Conservation (phyloP, 306 rosid genomes). For the Crotalaria pallida region DNA sequence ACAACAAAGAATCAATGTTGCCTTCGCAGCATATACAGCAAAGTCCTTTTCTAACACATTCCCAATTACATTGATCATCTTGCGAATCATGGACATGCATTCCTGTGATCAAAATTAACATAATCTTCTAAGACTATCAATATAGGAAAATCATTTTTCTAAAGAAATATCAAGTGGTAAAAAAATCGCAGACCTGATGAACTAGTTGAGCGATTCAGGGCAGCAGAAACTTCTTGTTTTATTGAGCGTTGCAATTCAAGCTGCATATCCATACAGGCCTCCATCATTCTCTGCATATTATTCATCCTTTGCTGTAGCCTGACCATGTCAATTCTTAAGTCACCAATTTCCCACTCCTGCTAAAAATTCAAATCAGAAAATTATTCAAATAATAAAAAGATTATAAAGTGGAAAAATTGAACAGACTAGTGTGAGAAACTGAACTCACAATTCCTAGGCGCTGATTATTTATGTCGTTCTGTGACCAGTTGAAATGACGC, state of each 20-base stretch:
- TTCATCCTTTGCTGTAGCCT: slow-evolving; percentile 94
- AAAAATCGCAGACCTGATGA: slow-evolving; percentile 49
- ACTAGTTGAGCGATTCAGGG: slow-evolving; percentile 71
- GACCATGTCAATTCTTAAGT: slow-evolving; percentile 95
- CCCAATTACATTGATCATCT: slow-evolving; percentile 74
- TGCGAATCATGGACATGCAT: slow-evolving; percentile 34
- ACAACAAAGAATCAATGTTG: slow-evolving; percentile 84
- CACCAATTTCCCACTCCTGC: slow-evolving; percentile 91
- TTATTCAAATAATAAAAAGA: background rate
- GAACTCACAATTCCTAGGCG: slow-evolving; percentile 66
- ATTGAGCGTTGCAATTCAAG: slow-evolving; percentile 96
- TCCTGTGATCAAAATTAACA: slow-evolving; percentile 41
- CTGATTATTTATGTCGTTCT: slow-evolving; percentile 54
- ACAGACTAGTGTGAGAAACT: background rate
- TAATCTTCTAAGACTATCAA: slow-evolving; percentile 4
- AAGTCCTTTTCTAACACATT: slow-evolving; percentile 81
- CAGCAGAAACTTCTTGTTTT: slow-evolving; percentile 94
- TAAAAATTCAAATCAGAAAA: background rate
- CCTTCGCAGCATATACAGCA: slow-evolving; percentile 77
- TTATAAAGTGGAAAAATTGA: background rate
- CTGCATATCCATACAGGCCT: slow-evolving; percentile 99
- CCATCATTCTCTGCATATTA: slow-evolving; percentile 87
- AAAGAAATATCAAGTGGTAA: background rate
- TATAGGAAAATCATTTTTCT: background rate
- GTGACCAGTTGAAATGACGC: slow-evolving; percentile 65